Base-by-base conservation (phyloP, 2,329 filamentous ascomycete species). In the Fusarium fracticaudum region DNA sequence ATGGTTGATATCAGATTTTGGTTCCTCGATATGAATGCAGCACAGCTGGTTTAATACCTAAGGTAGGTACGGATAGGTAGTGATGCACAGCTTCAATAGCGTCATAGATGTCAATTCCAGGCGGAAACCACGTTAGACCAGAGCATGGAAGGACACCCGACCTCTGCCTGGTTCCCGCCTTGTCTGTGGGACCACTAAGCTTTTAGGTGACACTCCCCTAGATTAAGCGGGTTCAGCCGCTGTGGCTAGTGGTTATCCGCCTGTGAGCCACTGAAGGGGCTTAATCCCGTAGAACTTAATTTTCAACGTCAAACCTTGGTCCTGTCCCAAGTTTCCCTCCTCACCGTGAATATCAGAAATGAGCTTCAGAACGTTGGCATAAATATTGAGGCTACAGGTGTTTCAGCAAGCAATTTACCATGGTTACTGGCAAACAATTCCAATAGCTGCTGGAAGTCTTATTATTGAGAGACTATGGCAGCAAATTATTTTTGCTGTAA, bases 161-260 rank as follows among this genome's bases (percentile, higher is more conserved):
- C 50, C 47, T 54, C n/a, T 55, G 59, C 70, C 59, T 54, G 64
- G 29, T 18, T 53, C 45, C 60, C 37, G 41, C 29, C 47, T 48
- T 50, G 22, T 18, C 13, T 61, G 66, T 54, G 64, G 68, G 50
- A 62, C 64, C 57, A 29, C 67, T 47, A 47, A 69, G 59, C 45
- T 51, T 43, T 43, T 69, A 69, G 59, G 53, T 37, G 31, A 18
- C n/a, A 40, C 18, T 41, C 58, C 44, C 62, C 62, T 73, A 40
- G 38, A 66, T 64, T 9, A 24, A 53, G 54, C 48, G 67, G 73
- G 74, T 63, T 64, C 61, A 69, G 73, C 75, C 75, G 73, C 73
- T 78, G 75, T 78, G 76, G 76, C 76, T 77, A 67, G 67, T 76
- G 55, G 40, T 29, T 43, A 26, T 53, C 69, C 73, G 60, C 65